Conservation (phyloP, 1,284 basidiomycete genomes). For the Rhodofomes roseus region DNA sequence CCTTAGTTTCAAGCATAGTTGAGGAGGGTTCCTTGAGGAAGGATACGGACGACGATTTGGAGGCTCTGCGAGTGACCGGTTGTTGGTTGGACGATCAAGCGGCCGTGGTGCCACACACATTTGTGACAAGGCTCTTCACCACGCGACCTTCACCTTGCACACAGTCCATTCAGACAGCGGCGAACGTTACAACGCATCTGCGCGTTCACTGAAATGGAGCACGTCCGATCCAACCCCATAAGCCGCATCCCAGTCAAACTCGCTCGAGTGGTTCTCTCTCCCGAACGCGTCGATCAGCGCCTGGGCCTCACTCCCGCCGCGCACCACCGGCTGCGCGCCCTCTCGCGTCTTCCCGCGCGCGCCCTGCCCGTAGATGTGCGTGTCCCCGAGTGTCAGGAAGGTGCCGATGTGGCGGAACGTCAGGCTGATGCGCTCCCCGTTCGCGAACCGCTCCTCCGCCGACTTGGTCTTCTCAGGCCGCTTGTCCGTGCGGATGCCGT, state of each 20-base stretch:
- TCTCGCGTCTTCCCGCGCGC: slow-evolving; percentile 55
- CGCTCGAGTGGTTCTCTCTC: slow-evolving; percentile 61
- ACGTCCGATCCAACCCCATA: slow-evolving; percentile 70
- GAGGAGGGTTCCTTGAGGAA: too few species aligned
- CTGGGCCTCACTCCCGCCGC: slow-evolving; percentile 46
- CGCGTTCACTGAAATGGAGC: slow-evolving; percentile 43
- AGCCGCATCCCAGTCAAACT: slow-evolving; percentile 61
- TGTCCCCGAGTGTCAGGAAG: slow-evolving; percentile 50
- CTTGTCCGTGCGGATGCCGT: slow-evolving; percentile 69
- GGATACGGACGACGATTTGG: too few species aligned
- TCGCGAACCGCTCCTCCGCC: slow-evolving; percentile 44
- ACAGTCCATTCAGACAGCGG: neutral
- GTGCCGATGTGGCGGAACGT: slow-evolving; percentile 76
- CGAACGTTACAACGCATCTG: neutral
- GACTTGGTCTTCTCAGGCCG: slow-evolving; percentile 50
- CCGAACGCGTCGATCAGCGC: slow-evolving; percentile 60
- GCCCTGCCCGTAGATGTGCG: slow-evolving; percentile 64
- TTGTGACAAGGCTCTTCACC: neutral
- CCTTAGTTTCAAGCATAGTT: neutral
- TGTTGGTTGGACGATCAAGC: too few species aligned
- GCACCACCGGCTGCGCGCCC: slow-evolving; percentile 46
- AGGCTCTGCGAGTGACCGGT: too few species aligned
- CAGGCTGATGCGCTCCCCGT: slow-evolving; percentile 69
- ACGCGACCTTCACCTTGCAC: neutral
- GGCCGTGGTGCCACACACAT: too few species aligned